Evolutionary conservation across 2,329 filamentous ascomycete species (phyloP).

Genomic region (Colletotrichum sp.): DNA sequence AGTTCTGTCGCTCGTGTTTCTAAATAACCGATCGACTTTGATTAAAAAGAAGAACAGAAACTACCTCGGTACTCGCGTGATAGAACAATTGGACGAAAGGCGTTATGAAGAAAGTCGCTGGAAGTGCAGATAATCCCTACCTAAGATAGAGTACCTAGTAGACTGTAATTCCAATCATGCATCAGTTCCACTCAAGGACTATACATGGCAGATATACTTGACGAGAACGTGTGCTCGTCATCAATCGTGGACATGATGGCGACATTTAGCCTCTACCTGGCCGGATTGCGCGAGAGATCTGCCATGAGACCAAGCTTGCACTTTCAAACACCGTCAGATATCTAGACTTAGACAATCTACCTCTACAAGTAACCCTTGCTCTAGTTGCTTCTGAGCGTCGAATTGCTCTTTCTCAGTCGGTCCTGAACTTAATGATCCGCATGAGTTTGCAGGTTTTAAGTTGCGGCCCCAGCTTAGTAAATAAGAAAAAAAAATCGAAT

Average conservation of each 20-base stretch:
- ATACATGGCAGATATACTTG: neutral
- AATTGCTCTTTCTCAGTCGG: neutral
- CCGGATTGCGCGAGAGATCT: fast-evolving
- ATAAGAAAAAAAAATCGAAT: neutral
- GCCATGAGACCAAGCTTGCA: too few species aligned
- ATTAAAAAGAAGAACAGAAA: neutral
- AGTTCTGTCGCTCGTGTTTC: too few species aligned
- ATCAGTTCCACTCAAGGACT: fast-evolving
- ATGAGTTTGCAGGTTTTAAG: neutral
- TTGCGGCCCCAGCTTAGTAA: neutral
- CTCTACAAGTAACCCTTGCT: fast-evolving
- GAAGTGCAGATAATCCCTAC: fast-evolving
- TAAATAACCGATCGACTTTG: fast-evolving
- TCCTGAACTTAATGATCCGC: neutral
- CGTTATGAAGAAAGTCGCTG: fast-evolving
- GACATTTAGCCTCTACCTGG: fast-evolving
- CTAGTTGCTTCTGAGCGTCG: neutral
- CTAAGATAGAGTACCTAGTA: fast-evolving
- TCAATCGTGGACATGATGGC: neutral
- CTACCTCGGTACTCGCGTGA: too few species aligned
- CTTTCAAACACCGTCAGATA: fast-evolving
- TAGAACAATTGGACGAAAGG: fast-evolving
- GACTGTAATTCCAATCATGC: fast-evolving
- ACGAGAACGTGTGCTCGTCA: fast-evolving
- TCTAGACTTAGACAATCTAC: fast-evolving